Base-by-base conservation (phyloP, 306 rosid species). In the Albizia julibrissin region DNA sequence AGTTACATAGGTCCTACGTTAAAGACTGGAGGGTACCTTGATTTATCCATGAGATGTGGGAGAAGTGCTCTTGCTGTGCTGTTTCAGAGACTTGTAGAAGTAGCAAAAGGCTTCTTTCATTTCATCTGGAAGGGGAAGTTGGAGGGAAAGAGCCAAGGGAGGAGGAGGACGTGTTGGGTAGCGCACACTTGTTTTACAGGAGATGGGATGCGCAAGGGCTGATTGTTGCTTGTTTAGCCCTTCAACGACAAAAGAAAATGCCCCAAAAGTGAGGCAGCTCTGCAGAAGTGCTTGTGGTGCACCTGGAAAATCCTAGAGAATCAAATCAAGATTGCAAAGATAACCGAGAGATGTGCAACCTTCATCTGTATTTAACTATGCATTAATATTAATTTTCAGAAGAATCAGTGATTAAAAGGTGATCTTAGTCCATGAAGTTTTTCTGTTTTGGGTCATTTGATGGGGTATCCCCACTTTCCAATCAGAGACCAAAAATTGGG, bases 261-360 rank as follows among this genome's bases (percentile, higher is more conserved):
- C 98, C 81, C 99, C 98, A 87, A 96, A 96, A 39, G 98, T 96
- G 66, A 96, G 69, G 47, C 99, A 96, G 81, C 94, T 90, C 90
- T 93, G 99, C 69, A 96, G 82, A 83, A 93, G 98, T 72, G 94
- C 93, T 80, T 92, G 99, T 19, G 99, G 99, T 74, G 98, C 92
- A 34, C 99, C 99, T 96, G 89, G 52, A 85, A 29, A 76, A 79
- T 73, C 66, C 19, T 59, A 31, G 27, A 40, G 18, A 22, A 31
- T 80, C 74, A 52, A 52, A 4, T 62, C 77, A 4, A 33, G n/a
- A 77, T 37, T 72, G 81, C 81, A 69, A 76, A 39, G 59, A 34
- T 50, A 29, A 79, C 83, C 6, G 44, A 64, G 77, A 59, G 72
- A 58, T 62, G 56, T 56, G 66, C 67, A 78, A 81, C 43, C 70